These are phyloP conservation scores for Pleurotus ostreatus DNA, from an alignment of 768 basidiomycete genomes.

Conservation along the genomic window DNA sequence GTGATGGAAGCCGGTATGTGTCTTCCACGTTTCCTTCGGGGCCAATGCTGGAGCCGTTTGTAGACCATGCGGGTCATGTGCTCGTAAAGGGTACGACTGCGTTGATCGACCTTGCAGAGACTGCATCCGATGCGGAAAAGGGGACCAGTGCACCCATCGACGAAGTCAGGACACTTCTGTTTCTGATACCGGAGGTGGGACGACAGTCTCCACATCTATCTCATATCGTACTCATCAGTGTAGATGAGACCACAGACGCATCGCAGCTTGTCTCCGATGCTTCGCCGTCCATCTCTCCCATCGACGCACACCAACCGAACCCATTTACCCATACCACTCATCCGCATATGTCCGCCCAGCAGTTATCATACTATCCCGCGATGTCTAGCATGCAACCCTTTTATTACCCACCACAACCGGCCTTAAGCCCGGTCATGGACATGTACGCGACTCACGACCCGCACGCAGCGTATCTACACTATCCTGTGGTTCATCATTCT, in stretches of 20 bases:
- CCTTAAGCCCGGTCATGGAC: background rate
- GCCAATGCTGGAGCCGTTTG: constrained; percentile 6
- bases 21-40: constrained; percentile 6
- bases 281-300: constrained; percentile 6
- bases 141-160: constrained; percentile 43
- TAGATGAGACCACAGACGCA: constrained; percentile 7
- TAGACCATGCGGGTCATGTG: constrained; percentile 49
- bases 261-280: constrained; percentile 7
- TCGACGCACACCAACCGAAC: constrained; percentile 6
- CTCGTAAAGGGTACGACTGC: constrained; percentile 48
- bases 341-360: background rate
- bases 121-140: constrained; percentile 41
- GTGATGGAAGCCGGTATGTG: constrained; percentile 51
- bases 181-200: constrained; percentile 21
- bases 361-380: constrained; percentile 3
- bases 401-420: constrained; percentile 2
- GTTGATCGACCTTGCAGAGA: constrained; percentile 42
- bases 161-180: constrained; percentile 18
- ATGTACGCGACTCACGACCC: constrained; percentile 1
- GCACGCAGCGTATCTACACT: background rate
- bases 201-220: background rate
- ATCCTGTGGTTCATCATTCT: constrained; percentile 7
- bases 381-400: constrained; percentile 5
- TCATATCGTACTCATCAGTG: background rate
- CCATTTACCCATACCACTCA: constrained; percentile 3